phyloP scores from a whole-genome alignment of 164 flowering plant species.

The Hamamelis virginiana region DNA sequence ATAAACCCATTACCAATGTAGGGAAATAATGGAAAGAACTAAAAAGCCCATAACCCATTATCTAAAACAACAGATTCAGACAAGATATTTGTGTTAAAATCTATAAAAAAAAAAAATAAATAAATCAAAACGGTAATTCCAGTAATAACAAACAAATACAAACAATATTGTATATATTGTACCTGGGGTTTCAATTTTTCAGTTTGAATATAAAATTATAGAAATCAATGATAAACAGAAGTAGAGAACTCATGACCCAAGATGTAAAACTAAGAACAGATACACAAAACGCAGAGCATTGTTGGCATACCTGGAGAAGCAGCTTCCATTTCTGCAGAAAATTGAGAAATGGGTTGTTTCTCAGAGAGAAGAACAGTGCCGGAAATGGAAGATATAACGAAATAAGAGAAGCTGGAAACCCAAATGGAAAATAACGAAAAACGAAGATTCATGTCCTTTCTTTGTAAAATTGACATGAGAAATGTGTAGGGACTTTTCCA shows the following conservation, averaged over 20 bases:
- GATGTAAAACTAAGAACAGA: neutral
- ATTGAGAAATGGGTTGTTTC: constrained; percentile 25
- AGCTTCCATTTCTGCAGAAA: constrained; percentile 27
- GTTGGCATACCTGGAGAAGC: constrained; percentile 35
- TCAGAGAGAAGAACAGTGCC: constrained; percentile 19
- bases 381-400: constrained; percentile 15
- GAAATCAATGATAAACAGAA: neutral
- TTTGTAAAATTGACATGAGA: neutral
- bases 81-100: no score
- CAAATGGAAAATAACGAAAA: constrained; percentile 25
- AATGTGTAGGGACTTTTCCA: no score
- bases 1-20: neutral
- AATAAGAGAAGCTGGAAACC: constrained; percentile 9
- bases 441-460: constrained; percentile 26
- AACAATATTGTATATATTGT: neutral
- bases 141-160: neutral
- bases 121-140: neutral
- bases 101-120: no score
- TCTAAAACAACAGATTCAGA: no score
- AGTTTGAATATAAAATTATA: neutral
- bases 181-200: neutral
- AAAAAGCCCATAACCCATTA: no score
- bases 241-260: neutral
- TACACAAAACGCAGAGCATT: neutral
- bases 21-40: no score